phyloP scores from a whole-genome alignment of 176 grass and related monocot genomes.

The Pharus latifolius region DNA sequence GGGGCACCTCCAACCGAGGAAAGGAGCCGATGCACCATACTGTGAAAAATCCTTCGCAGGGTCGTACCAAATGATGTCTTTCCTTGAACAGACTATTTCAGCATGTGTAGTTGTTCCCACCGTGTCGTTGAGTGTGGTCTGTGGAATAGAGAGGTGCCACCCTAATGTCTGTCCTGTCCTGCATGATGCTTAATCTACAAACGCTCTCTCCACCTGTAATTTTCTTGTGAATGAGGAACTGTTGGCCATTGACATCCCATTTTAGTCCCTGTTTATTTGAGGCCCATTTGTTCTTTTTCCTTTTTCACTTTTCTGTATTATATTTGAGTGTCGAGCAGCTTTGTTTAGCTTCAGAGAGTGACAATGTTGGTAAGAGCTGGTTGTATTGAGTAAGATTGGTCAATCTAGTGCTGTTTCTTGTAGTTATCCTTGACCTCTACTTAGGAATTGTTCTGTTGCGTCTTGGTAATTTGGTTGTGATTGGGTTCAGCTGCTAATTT shows the following conservation, averaged over 20 bases:
- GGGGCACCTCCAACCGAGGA: conserved; percentile 42
- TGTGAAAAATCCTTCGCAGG: conserved; percentile 34
- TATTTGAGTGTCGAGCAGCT: neutral
- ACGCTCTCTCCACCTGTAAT: neutral
- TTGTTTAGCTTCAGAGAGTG: neutral
- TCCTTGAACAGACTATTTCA: conserved; percentile 1
- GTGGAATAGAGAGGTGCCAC: conserved; percentile 4
- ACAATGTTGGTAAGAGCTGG: neutral
- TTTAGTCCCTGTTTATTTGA: neutral
- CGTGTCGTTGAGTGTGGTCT: conserved; percentile 18
- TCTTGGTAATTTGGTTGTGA: neutral
- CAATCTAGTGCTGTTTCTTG: neutral
- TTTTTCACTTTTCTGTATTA: neutral
- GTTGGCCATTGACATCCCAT: neutral
- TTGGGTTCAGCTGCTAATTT: too few relatives aligned
- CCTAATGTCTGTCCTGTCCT: conserved; percentile 3
- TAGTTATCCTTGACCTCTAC: too few relatives aligned
- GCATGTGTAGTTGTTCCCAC: conserved; percentile 11
- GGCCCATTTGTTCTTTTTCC: neutral
- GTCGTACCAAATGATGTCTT: neutral
- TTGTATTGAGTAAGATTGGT: neutral
- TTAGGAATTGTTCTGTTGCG: too few relatives aligned
- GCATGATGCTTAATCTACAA: neutral
- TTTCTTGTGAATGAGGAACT: conserved; percentile 23
- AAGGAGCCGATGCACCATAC: conserved; percentile 56